Base-by-base conservation (phyloP, 2,329 filamentous ascomycete species). In the Fusarium dimerum region DNA sequence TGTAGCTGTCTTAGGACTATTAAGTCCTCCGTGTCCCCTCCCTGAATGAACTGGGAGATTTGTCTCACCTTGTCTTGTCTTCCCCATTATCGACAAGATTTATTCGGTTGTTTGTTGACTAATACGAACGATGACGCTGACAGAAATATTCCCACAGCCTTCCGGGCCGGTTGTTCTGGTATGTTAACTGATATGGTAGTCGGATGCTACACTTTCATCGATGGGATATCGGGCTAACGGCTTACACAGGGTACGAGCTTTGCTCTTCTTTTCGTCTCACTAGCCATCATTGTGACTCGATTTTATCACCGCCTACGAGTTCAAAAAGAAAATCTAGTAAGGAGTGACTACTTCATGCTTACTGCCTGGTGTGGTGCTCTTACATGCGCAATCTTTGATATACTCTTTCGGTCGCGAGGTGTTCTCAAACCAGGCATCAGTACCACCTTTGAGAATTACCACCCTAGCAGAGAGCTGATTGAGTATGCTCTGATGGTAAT, bases 401-500 rank as follows among this genome's bases (percentile, higher is more conserved):
- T 57, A 11, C 18, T 59, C 0, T 60, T 50, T 3, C 48, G 41
- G 10, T 17, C 32, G 2, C 36, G 44, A n/a, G 54, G 56, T 9
- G 57, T 56, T 13, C 54, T 59, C 6, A 43, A 51, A 9, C 57
- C 57, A 0, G 18, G 55, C 3, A 54, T 59, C 15, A 60, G 50
- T 20, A 54, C 51, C 5, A 52, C 54, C 1, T 56, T 59, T 9
- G 47, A 52, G 13, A 57, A 57, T 1, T 53, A 43, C 16, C 17
- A 38, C 3, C 12, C 54, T 1, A 50, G 60, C 1, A 45, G 48
- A 0, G 38, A 48, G 4, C 47, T 48, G 15, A 50, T 60, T 7
- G 57, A 60, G 17, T 55, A 47, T n/a, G 57, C 60, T 2, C 57
- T 51, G 36, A 57, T 60, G 57, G 57, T 59, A 45, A 6, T 17